Base-by-base conservation (phyloP, 768 basidiomycete species). In the Boletus reticulatus region DNA sequence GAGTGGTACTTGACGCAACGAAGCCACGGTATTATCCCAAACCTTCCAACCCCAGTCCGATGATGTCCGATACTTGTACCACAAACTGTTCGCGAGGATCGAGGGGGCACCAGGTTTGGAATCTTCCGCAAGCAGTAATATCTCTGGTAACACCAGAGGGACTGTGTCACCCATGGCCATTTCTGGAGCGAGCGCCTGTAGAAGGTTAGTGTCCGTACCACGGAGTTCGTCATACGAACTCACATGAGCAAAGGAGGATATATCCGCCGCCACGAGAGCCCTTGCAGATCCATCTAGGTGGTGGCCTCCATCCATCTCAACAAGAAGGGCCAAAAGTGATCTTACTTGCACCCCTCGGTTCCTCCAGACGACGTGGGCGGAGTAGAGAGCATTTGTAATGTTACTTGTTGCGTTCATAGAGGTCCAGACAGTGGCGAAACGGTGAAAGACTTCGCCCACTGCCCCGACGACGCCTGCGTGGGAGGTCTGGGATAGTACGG, bases 11-110 rank as follows among this genome's bases (percentile, higher is more conserved):
- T 88, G 86, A 42, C 85, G 87, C 43, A 93, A 74, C 49, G 85
- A 86, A 6, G 87, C 83, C 43, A 93, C 77, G 1, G 86, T 83
- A 62, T 89, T 92, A 65, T 92, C 88, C 90, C 90, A 92, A 19
- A 87, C 87, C 61, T 85, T 87, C 83, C 84, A 87, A 2, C 81
- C 89, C 89, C 90, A 92, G 61, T 89, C 82, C 14, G 71, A 63
- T 0, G 88, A 82, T 16, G 81, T 82, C 42, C 87, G 83, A 62
- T 92, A 92, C 65, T 89, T 88, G 70, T 89, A 87, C 91, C 91
- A 93, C 14, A 93, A 75, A 44, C 80, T 80, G 61, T 87, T 88
- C 1, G 89, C 90, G 22, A 92, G 81, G 46, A 80, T 78, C 1
- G 84, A 84, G 3, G 88, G 80, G 7, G 84, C 88, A 54, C 86